A percentile compares a stretch with the other conserved stretches of the same genome.
phyloP scores from a whole-genome alignment of 1,284 basidiomycete genomes.

The Sporisorium iseilematis-ciliati region DNA sequence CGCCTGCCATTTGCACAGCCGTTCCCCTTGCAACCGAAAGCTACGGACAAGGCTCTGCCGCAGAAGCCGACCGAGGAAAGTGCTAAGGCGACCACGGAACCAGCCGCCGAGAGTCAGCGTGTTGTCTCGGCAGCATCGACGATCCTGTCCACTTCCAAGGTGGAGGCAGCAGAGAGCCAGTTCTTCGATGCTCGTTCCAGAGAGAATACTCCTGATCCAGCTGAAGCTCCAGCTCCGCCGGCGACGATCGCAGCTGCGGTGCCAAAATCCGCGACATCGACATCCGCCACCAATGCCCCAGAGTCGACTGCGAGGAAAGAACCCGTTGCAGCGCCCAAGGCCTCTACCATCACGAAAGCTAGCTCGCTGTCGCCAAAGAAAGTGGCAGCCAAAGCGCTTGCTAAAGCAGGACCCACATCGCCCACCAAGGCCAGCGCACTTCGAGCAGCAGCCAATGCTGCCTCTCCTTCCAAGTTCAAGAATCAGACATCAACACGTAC shows the following conservation, averaged over 20 bases:
- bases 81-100: not conserved
- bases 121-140: conserved; percentile 31
- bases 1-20: conserved; percentile 39
- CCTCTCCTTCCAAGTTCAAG: conserved; percentile 39
- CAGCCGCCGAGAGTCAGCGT: conserved; percentile 10
- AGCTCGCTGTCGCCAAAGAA: conserved; percentile 46
- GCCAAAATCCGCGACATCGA: conserved; percentile 4
- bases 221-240: conserved; percentile 1
- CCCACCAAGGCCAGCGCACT: conserved; percentile 44
- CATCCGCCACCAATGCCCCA: not conserved
- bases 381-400: conserved; percentile 39
- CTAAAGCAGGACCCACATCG: conserved; percentile 41
- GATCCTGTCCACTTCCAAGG: conserved; percentile 19
- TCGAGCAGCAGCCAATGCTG: conserved; percentile 38
- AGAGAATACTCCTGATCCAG: conserved; percentile 34
- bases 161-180: conserved; percentile 27
- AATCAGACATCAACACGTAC: conserved; percentile 20
- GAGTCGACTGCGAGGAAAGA: conserved; percentile 9
- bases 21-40: conserved; percentile 14
- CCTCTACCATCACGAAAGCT: conserved; percentile 21
- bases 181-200: conserved; percentile 49
- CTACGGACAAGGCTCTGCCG: conserved; percentile 32
- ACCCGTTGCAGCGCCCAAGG: conserved; percentile 11
- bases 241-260: not conserved
- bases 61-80: conserved; percentile 31